Evolutionary conservation across 257 asterid species (phyloP).

Genomic region (Avicennia marina): DNA sequence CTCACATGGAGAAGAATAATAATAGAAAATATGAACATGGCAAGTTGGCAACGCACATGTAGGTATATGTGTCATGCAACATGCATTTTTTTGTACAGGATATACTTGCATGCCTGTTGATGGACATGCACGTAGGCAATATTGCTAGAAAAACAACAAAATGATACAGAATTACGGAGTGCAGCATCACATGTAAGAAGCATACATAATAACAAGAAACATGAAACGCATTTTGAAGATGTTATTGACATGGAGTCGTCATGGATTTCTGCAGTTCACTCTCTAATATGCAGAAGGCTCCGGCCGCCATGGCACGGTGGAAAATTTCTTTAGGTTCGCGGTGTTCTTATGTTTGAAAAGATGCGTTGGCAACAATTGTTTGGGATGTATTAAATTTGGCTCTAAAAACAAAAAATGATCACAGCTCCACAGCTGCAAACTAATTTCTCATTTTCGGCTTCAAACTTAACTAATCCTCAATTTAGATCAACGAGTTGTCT

Average conservation of each 20-base stretch:
- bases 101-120: neutral
- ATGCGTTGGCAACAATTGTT: no score
- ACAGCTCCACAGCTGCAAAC: neutral
- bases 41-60: neutral
- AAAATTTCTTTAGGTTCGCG: no score
- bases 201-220: neutral
- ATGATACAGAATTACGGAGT: neutral
- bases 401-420: slow-evolving; percentile 1
- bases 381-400: no score
- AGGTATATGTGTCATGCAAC: neutral
- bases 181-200: neutral
- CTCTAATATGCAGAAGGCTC: no score
- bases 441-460: neutral
- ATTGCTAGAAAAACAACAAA: neutral
- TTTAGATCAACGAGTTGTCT: no score
- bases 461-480: no score
- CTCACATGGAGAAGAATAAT: neutral
- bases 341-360: no score
- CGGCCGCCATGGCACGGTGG: no score
- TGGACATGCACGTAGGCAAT: neutral
- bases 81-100: neutral
- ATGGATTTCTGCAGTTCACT: no score
- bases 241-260: no score
- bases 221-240: no score
- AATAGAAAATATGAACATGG: no score